Base-by-base conservation (phyloP, 352 stramenopile species). In the Pythium vanterpoolii region DNA sequence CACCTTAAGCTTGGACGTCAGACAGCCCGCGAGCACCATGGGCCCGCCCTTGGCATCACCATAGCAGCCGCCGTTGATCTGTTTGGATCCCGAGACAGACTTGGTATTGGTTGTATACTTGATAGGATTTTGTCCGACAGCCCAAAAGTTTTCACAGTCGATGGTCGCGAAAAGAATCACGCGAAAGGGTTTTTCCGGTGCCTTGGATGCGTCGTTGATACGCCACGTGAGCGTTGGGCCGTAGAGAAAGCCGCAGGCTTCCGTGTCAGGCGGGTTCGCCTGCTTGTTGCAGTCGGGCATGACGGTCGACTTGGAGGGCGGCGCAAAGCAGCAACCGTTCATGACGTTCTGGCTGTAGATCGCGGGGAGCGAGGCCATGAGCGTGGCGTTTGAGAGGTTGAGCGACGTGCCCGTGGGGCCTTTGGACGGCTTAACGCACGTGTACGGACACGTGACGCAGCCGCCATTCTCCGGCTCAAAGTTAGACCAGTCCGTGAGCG, bases 381-480 rank as follows among this genome's bases (percentile, higher is more conserved):
- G 68, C 45, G 86, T 91, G 46, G 61, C 79, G 72, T 95, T 95
- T 36, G 66, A 86, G 0, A 80, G 58, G 68, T 95, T 95, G 62
- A 95, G 83, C 53, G 77, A 84, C 24, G 80, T 85, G 50, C 83
- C 86, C 54, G 87, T 83, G 27, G 86, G 87, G 40, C 82, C 86
- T 26, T 77, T 86, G 7, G 72, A 68, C 23, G 75, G 82, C 45
- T 82, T 79, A 39, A 95, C 76, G 61, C 86, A 95, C 50, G 86
- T 93, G 73, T 93, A 95, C 1, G 86, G 86, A 38, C 86, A 95
- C 45, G 86, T 95, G 34, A 93, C 82, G 59, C 86, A 93, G 54
- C 86, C 86, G 45, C 86, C 76, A 38, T 71, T 80, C n/a, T 91
- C 81, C 6, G 68, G 28, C 33, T 83, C 78, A 72, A 89, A 91